Conservation (phyloP, 129 eudicot species). For the Cynara cardunculus region DNA sequence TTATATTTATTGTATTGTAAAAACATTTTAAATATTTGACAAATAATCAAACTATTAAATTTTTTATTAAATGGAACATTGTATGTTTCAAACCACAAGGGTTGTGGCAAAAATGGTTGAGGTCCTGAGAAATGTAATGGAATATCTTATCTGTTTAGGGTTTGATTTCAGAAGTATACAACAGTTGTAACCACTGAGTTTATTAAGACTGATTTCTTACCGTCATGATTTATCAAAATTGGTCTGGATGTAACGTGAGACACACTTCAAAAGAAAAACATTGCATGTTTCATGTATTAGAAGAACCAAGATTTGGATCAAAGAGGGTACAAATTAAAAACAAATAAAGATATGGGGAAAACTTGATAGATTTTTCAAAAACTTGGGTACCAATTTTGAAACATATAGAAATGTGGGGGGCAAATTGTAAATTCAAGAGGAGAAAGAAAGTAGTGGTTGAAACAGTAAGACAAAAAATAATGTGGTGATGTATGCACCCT, state of each 20-base stretch:
- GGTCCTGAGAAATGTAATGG: no score
- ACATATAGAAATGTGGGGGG: background rate
- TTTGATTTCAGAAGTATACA: no score
- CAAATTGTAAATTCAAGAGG: slow-evolving; percentile 5
- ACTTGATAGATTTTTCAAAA: background rate
- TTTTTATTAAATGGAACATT: background rate
- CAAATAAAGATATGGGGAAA: background rate
- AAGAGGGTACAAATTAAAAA: background rate
- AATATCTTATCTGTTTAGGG: no score
- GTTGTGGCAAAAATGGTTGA: no score
- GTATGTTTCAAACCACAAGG: background rate
- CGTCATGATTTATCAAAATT: no score
- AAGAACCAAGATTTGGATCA: background rate
- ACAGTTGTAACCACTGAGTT: no score
- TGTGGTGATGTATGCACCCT: slow-evolving; percentile 36
- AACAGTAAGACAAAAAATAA: slow-evolving; percentile 24
- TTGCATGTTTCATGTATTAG: background rate
- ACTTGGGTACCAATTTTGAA: slow-evolving; percentile 10
- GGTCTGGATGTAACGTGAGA: no score
- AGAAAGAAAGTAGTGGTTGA: slow-evolving; percentile 30
- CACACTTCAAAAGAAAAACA: no score
- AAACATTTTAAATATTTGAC: background rate
- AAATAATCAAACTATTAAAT: no score
- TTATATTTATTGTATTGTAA: background rate
- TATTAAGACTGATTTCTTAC: no score